Conservation (phyloP, 2,329 filamentous ascomycete species). For the Aureobasidium zeae region DNA sequence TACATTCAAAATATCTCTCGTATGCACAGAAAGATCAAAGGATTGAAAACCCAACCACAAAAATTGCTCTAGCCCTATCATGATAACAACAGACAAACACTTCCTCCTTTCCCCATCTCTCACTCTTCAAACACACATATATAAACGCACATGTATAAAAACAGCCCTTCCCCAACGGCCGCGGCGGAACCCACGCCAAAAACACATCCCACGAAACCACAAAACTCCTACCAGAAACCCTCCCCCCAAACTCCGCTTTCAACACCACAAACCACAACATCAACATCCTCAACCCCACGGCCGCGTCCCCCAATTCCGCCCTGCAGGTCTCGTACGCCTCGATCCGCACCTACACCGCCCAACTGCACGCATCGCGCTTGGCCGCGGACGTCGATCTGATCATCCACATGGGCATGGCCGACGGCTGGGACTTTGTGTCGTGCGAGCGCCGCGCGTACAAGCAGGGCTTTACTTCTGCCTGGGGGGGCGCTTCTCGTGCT, state of each 20-base stretch:
- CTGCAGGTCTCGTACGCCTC: conserved; percentile 15
- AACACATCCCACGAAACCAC: conserved; percentile 17
- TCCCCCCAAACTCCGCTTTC: conserved; percentile 1
- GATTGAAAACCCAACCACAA: neutral
- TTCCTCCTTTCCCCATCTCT: neutral
- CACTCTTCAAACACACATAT: too few species aligned
- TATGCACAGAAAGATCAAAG: neutral
- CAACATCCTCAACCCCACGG: conserved; percentile 16
- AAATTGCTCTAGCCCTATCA: too few species aligned
- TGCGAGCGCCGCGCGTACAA: conserved; percentile 16
- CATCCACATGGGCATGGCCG: conserved; percentile 16
- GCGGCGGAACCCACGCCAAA: conserved; percentile 2
- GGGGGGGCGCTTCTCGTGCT: neutral
- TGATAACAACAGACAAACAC: too few species aligned
- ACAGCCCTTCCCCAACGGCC: conserved; percentile 15
- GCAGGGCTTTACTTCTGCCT: conserved; percentile 12
- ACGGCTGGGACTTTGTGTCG: conserved; percentile 15
- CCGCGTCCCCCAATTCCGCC: neutral
- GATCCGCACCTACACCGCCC: conserved; percentile 12
- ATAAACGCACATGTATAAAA: too few species aligned
- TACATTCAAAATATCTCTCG: too few species aligned
- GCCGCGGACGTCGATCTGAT: conserved; percentile 11
- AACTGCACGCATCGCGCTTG: conserved; percentile 8
- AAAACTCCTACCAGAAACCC: conserved; percentile 9
- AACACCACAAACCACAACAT: conserved; percentile 8